Percentiles rank a stretch among this genome's conserved stretches.
phyloP scores from a whole-genome alignment of 805 yeast species.

The Spathaspora hagerdaliae region DNA sequence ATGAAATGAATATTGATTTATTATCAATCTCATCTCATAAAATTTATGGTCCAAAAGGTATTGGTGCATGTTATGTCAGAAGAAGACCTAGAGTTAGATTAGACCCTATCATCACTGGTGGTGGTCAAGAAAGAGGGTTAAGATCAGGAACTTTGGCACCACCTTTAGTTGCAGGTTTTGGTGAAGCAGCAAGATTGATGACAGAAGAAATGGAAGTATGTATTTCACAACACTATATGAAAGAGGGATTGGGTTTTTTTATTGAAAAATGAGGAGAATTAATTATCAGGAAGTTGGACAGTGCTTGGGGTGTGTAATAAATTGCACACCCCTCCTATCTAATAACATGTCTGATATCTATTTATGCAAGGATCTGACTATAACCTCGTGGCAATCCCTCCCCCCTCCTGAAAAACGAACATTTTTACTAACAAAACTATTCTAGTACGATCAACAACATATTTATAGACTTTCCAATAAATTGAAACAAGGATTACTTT shows the following conservation, averaged over 20 bases:
- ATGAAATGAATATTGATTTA: conserved; percentile 87
- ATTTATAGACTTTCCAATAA: conserved; percentile 68
- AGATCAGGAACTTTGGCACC: conserved; percentile 97
- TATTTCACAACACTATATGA: neutral
- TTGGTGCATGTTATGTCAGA: conserved; percentile 92
- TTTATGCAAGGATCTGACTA: conserved; percentile 18
- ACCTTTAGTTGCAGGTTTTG: conserved; percentile 93
- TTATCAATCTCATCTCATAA: conserved; percentile 95
- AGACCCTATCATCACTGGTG: conserved; percentile 93
- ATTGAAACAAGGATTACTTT: conserved; percentile 65
- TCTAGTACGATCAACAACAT: conserved; percentile 60
- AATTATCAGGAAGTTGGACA: neutral
- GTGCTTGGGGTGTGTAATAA: too few species aligned
- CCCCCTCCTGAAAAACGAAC: neutral
- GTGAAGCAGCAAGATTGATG: conserved; percentile 93
- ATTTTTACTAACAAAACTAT: conserved; percentile 3
- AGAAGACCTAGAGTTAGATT: conserved; percentile 98
- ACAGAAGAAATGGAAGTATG: conserved; percentile 54
- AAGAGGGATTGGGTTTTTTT: too few species aligned
- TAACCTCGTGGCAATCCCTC: neutral
- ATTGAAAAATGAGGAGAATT: neutral
- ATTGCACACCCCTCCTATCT: neutral
- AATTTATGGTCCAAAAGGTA: conserved; percentile 96
- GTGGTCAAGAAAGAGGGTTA: conserved; percentile 98
- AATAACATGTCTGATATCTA: conserved; percentile 1